Conservation (phyloP, 306 rosid genomes). For the Urtica urens region DNA sequence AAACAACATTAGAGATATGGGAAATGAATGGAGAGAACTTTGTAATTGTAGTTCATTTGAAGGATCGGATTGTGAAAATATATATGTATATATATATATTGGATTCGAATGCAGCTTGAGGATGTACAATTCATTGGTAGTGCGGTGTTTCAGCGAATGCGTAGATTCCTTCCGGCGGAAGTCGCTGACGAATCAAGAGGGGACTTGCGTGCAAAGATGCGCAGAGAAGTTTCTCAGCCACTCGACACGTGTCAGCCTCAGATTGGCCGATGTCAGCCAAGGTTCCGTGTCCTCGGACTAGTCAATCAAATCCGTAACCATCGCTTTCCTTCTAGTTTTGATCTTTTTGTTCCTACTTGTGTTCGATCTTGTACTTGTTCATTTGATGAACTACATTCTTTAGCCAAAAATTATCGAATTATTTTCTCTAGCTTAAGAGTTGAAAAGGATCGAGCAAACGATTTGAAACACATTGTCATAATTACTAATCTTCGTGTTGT, state of each 20-base stretch:
- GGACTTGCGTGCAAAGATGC: slow-evolving; percentile 39
- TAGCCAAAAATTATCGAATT: background rate
- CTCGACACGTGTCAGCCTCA: slow-evolving; percentile 41
- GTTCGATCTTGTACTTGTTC: background rate
- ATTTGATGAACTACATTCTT: no score
- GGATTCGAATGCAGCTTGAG: slow-evolving; percentile 41
- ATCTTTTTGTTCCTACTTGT: background rate
- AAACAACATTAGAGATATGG: no score
- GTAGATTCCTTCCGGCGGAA: slow-evolving; percentile 35
- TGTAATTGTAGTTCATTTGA: no score
- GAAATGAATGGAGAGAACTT: no score
- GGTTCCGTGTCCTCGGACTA: slow-evolving; percentile 39
- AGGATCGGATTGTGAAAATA: no score
- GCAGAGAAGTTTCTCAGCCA: slow-evolving; percentile 53
- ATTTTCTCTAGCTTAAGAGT: background rate
- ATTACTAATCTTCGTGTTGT: no score
- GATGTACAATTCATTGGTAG: slow-evolving; percentile 49
- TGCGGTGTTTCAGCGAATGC: slow-evolving; percentile 41
- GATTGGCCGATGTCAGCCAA: slow-evolving; percentile 49
- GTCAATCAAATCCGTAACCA: background rate
- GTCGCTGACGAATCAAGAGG: slow-evolving; percentile 44
- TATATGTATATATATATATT: background rate
- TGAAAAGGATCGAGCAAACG: no score
- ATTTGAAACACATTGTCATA: no score
- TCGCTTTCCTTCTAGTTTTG: background rate